These are phyloP conservation scores for Beauveria sp. DNA, from an alignment of 2,329 filamentous ascomycete species.

Conservation along the genomic window DNA sequence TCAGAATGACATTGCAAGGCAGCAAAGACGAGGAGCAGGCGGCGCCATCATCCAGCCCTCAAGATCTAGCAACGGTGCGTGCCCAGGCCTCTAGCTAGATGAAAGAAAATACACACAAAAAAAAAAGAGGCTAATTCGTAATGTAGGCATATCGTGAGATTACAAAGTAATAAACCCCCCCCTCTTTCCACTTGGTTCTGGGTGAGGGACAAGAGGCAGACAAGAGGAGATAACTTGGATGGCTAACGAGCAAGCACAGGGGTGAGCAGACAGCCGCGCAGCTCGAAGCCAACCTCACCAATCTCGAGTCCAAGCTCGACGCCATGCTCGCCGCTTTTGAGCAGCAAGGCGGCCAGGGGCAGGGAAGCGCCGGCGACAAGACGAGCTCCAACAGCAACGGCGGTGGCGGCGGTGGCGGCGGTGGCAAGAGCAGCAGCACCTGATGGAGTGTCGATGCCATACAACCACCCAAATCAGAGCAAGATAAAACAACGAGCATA, in stretches of 20 bases:
- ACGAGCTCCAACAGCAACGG: not conserved
- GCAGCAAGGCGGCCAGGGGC: not conserved
- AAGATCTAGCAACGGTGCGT: conserved; percentile 4
- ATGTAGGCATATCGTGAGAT: conserved; percentile 14
- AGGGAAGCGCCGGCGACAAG: not conserved
- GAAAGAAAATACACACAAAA: not conserved
- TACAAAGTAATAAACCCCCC: conserved; percentile 14
- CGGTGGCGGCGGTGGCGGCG: not conserved
- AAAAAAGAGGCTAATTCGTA: not conserved
- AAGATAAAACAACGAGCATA: not conserved
- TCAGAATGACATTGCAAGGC: not conserved
- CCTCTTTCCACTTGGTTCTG: not conserved
- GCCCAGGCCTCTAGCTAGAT: not conserved
- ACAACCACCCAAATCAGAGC: too few relatives aligned
- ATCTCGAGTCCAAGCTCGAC: conserved; percentile 48
- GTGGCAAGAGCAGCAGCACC: not conserved
- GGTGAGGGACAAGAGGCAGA: too few relatives aligned
- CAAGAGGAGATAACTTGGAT: not conserved
- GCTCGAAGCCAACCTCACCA: conserved; percentile 45
- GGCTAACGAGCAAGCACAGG: conserved; percentile 22
- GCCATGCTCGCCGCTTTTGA: conserved; percentile 44
- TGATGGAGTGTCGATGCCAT: too few relatives aligned
- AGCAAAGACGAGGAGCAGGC: not conserved
- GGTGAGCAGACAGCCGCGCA: conserved; percentile 47
- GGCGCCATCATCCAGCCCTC: not conserved